Conservation (phyloP, 306 rosid genomes). For the Dalbergia cochinchinensis region DNA sequence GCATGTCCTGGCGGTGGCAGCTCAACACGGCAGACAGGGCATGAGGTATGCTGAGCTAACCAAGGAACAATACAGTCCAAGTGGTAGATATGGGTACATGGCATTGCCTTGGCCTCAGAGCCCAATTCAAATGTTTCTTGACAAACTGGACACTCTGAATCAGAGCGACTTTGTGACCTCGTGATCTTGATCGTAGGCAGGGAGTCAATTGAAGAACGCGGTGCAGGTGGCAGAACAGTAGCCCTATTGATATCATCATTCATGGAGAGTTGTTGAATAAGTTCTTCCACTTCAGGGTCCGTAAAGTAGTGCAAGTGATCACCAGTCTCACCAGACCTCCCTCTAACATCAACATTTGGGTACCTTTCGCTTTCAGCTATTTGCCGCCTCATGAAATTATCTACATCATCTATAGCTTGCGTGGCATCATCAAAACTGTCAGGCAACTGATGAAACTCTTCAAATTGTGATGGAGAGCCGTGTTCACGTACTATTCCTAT, state of each 20-base stretch:
- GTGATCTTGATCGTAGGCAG: conserved; percentile 74
- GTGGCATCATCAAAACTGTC: conserved; percentile 44
- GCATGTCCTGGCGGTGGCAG: conserved; percentile 56
- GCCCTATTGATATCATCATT: conserved; percentile 41
- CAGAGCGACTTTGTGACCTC: conserved; percentile 57
- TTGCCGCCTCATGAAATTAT: conserved; percentile 54
- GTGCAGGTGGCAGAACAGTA: conserved; percentile 68
- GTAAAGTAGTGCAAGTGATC: conserved; percentile 34
- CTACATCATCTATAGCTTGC: conserved; percentile 51
- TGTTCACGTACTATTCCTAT: conserved; percentile 1
- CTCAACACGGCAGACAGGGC: conserved; percentile 82
- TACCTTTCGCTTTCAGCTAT: conserved; percentile 50
- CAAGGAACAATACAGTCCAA: conserved; percentile 79
- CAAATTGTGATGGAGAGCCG: conserved; percentile 15
- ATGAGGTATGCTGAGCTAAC: conserved; percentile 72
- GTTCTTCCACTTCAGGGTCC: conserved; percentile 55
- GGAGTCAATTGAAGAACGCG: conserved; percentile 66
- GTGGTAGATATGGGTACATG: conserved; percentile 80
- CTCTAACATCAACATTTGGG: conserved; percentile 18
- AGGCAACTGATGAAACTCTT: conserved; percentile 50
- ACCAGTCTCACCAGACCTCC: conserved; percentile 30
- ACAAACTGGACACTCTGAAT: conserved; percentile 74
- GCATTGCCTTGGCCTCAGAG: conserved; percentile 68
- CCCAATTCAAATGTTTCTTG: conserved; percentile 73
- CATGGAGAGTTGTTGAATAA: conserved; percentile 58